Base-by-base conservation (phyloP, 2,329 filamentous ascomycete species). In the Calonectria pauciramosa region DNA sequence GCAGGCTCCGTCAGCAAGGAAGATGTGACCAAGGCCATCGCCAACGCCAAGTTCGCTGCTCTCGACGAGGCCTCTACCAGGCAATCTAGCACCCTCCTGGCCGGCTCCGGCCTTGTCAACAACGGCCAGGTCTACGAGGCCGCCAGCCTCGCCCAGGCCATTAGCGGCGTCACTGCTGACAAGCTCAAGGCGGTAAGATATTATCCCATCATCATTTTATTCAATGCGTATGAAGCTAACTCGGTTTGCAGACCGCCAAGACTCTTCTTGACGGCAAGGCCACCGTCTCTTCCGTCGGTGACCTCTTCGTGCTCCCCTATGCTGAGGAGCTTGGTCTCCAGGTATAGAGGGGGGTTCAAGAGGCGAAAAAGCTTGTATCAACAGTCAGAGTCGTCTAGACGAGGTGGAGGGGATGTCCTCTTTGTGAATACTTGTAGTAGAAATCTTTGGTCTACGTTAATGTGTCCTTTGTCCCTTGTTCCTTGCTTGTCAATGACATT, bases 251-350 rank as follows among this genome's bases (percentile, higher is more conserved):
- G 96, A 92, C 94, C 83, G 96, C 96, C 83, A 97, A 98, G 90
- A 89, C 93, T 84, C 91, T 98, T 81, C 89, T 99, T 78, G 94
- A 96, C 80, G 93, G 92, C 86, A 99, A 96, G 91, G 96, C 96
- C 67, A 94, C 95, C 69, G 94, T 98, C 77, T 94, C 95, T 76
- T 91, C 95, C 73, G 96, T 99, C 77, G 97, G 97, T 86, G 97
- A 99, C 85, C 91, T 99, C 82, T 94, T 95, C 86, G 91, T 94
- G 82, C 92, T 99, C 84, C 97, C 97, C 72, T 99, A 94, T 85
- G 97, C 96, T 79, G 95, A 96, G 88, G 97, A 99, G 85, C 90
- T 99, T 85, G 97, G 96, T 82, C 91, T 99, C 84, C 95, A 93
- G 86, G 95, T 98, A 91, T 99, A 97, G 91, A 92, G 78, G 74